These are phyloP conservation scores for Calonectria henricotiae DNA, from an alignment of 2,329 filamentous ascomycete genomes.

Conservation along the genomic window DNA sequence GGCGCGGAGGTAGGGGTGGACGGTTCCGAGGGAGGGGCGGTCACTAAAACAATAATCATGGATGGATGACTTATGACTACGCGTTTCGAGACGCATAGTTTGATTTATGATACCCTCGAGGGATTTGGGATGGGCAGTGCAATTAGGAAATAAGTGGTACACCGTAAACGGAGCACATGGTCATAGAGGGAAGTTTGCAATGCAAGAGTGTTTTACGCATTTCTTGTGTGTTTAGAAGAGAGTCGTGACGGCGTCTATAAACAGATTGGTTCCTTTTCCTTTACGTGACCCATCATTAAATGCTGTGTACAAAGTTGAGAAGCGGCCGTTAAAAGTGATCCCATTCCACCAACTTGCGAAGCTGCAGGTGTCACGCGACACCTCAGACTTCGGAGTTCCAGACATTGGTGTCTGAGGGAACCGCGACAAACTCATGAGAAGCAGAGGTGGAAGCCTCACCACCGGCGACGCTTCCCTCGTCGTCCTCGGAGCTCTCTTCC, in stretches of 20 bases:
- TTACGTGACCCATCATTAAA: conserved; percentile 51
- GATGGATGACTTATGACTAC: conserved; percentile 3
- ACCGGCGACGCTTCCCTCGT: conserved; percentile 51
- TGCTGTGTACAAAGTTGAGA: conserved; percentile 42
- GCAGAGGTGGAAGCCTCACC: conserved; percentile 39
- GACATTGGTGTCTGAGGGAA: conserved; percentile 62
- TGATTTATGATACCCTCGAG: conserved; percentile 37
- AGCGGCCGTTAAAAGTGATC: conserved; percentile 40
- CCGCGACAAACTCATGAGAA: conserved; percentile 68
- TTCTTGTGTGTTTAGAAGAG: conserved; percentile 44
- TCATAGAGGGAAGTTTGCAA: not conserved
- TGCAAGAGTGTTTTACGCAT: conserved; percentile 35
- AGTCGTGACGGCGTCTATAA: conserved; percentile 56
- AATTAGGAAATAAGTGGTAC: conserved; percentile 23
- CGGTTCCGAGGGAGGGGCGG: conserved; percentile 59
- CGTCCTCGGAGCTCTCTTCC: conserved; percentile 58
- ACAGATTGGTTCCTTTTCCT: conserved; percentile 47
- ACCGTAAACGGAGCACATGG: conserved; percentile 13
- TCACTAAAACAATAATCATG: conserved; percentile 45
- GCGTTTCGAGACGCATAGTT: conserved; percentile 18
- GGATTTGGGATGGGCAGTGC: conserved; percentile 27
- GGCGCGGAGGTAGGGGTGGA: conserved; percentile 57
- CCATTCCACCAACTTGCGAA: conserved; percentile 38
- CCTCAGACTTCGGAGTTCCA: conserved; percentile 62
- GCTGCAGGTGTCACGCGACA: conserved; percentile 63